A percentile compares a stretch with the other conserved stretches of the same genome.
Conservation (phyloP, 345 rosid species). For the Limnanthes douglasii region DNA sequence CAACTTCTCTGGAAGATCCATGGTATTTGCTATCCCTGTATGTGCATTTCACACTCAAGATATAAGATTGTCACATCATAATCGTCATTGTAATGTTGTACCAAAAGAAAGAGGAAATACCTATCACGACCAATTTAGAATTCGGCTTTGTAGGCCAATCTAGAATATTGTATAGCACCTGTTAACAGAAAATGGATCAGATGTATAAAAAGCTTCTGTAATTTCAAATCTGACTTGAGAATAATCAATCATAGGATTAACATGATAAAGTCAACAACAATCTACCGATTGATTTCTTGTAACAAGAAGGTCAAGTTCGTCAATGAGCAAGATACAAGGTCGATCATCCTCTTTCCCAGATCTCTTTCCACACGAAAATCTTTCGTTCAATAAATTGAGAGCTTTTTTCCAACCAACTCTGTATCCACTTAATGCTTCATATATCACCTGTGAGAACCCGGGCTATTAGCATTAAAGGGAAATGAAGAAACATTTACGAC, state of each 20-base stretch:
- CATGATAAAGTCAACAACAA: constrained; percentile 6
- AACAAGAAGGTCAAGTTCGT: constrained; percentile 92
- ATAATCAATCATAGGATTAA: constrained; percentile 1
- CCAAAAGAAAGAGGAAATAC: constrained; percentile 13
- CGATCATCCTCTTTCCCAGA: constrained; percentile 40
- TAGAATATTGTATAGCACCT: constrained; percentile 80
- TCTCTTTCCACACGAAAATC: constrained; percentile 60
- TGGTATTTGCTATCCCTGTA: constrained; percentile 91
- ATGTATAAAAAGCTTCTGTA: neutral
- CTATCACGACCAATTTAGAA: constrained; percentile 76
- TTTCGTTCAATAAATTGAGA: constrained; percentile 53
- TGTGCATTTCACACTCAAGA: neutral
- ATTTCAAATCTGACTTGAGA: neutral
- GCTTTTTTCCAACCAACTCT: constrained; percentile 93
- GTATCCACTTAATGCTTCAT: constrained; percentile 87
- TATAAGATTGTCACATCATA: neutral
- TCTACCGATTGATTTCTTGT: constrained; percentile 90
- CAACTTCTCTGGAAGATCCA: constrained; percentile 97
- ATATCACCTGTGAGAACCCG: constrained; percentile 47
- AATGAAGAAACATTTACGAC: neutral
- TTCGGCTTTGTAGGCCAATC: constrained; percentile 92
- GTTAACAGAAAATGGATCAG: constrained; percentile 7
- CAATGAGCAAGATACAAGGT: constrained; percentile 89
- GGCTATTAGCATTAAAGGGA: neutral
- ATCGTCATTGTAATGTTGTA: neutral